These are phyloP conservation scores for Ogataea populi-albae DNA, from an alignment of 805 yeast species.

Conservation along the genomic window DNA sequence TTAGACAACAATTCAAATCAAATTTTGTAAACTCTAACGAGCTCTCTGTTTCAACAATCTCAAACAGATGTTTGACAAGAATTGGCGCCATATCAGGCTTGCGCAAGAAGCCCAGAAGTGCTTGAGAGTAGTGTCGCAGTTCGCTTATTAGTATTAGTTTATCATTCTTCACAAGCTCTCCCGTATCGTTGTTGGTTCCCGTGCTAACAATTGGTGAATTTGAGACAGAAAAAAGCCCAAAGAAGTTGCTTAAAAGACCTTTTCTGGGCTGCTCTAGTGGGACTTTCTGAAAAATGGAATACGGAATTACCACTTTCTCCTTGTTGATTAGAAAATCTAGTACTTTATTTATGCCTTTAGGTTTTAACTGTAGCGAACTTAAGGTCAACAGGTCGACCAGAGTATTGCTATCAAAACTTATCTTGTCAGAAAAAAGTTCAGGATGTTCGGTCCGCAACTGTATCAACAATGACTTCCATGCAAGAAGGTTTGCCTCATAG, in stretches of 20 bases:
- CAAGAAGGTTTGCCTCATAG: slow-evolving; percentile 44
- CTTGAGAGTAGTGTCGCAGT: slow-evolving; percentile 11
- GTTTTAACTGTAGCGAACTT: slow-evolving; percentile 14
- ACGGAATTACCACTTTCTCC: slow-evolving; percentile 23
- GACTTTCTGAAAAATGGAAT: slow-evolving; percentile 14
- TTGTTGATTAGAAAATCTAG: slow-evolving; percentile 22
- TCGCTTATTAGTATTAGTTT: slow-evolving; percentile 18
- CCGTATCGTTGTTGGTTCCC: slow-evolving; percentile 15
- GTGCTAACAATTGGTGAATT: slow-evolving; percentile 4
- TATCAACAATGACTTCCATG: slow-evolving; percentile 42
- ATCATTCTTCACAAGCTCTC: slow-evolving; percentile 18
- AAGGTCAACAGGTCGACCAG: slow-evolving; percentile 16
- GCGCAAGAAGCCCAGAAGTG: slow-evolving; percentile 6
- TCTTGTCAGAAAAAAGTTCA: slow-evolving; percentile 27
- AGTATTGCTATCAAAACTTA: slow-evolving; percentile 21
- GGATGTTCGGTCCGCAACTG: slow-evolving; percentile 21
- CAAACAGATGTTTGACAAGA: slow-evolving; percentile 12
- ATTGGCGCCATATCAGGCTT: slow-evolving; percentile 13
- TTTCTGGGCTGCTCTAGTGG: slow-evolving; percentile 4
- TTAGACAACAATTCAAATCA: slow-evolving; percentile 24
- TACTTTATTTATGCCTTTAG: slow-evolving; percentile 27
- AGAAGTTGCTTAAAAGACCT: slow-evolving; percentile 13
- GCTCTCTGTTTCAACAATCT: slow-evolving; percentile 2
- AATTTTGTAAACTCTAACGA: slow-evolving; percentile 9
- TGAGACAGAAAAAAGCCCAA: neutral